These are phyloP conservation scores for Magnaporthiopsis incrustans DNA, from an alignment of 2,329 filamentous ascomycete genomes.

Conservation along the genomic window DNA sequence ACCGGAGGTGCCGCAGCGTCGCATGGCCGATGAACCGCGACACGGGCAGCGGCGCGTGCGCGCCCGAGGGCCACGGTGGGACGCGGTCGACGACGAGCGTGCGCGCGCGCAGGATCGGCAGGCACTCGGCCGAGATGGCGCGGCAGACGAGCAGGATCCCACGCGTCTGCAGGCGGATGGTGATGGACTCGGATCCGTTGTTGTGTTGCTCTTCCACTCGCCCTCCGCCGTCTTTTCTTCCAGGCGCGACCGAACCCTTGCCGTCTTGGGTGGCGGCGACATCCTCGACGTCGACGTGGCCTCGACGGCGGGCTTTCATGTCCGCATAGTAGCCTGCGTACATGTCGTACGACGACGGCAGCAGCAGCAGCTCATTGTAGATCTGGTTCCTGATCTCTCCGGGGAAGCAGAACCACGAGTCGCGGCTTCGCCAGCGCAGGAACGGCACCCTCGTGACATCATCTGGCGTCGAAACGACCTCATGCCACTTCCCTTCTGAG, in stretches of 20 bases:
- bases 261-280: not conserved
- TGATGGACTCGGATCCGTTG: conserved; percentile 2
- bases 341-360: conserved; percentile 21
- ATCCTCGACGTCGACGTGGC: not conserved
- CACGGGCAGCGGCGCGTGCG: conserved; percentile 17
- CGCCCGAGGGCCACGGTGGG: conserved; percentile 24
- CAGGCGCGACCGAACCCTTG: not conserved
- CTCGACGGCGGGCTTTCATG: conserved; percentile 11
- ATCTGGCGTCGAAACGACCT: not conserved
- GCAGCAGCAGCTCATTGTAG: conserved; percentile 21
- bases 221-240: not conserved
- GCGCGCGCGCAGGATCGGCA: conserved; percentile 18
- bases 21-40: conserved; percentile 20
- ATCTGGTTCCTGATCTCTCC: conserved; percentile 27
- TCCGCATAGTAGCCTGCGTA: conserved; percentile 23
- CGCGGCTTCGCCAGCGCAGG: not conserved
- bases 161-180: conserved; percentile 17
- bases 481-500: not conserved
- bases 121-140: conserved; percentile 24
- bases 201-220: conserved; percentile 2
- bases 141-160: conserved; percentile 27
- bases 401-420: conserved; percentile 23
- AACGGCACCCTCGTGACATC: not conserved
- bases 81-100: conserved; percentile 26
- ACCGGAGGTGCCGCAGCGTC: conserved; percentile 24